Evolutionary conservation across 75 land plant genomes (phyloP), one percentile per base, ranked within the genome.

Genomic region (Picea glauca): DNA sequence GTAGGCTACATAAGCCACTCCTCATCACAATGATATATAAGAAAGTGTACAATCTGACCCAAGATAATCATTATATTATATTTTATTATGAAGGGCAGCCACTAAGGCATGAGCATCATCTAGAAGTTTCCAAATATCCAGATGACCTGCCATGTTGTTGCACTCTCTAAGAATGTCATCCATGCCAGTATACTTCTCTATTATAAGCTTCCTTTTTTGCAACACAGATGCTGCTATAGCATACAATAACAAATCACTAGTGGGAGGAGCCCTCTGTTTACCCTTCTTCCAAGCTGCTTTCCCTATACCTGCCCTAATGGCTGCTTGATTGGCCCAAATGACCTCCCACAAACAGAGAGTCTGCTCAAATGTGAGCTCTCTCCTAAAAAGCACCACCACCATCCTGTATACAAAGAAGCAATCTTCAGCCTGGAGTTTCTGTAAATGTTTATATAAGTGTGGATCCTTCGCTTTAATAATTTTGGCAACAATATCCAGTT

Each of bases 91-190:
- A 21, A 95, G 90, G 63, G 85, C 80, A 7, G 85, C 86, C 83
- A 92, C 93, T 86, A 96, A 85, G 64, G 91, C 88, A 78, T 93
- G 88, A 0, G 99, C 99, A 84, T 92, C 98, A 60, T 94, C 92
- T n/a, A 96, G 81, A 17, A 96, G 91, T 73, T 87, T 91, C 99
- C 99, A 96, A 13, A 96, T 88, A 80, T 96, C 92, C 58, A 96
- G 83, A 13, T 91, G 87, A 62, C 99, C 99, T 12, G 99, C 87
- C 99, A 96, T 96, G 84, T 82, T 90, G 79, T 96, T 94, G 78
- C 99, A 96, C 80, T 96, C 99, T 84, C 91, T 87, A n/a, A 96
- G 76, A 15, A 96, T 89, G 77, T 96, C 99, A 79, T 94, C 99
- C 93, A 96, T 85, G 80, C 95, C 92, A 59, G 80, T 89, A 76